A percentile compares a stretch with the other conserved stretches of the same genome.
Evolutionary conservation across 1,139 yeast species (phyloP).

Genomic region (Diutina siamensis): DNA sequence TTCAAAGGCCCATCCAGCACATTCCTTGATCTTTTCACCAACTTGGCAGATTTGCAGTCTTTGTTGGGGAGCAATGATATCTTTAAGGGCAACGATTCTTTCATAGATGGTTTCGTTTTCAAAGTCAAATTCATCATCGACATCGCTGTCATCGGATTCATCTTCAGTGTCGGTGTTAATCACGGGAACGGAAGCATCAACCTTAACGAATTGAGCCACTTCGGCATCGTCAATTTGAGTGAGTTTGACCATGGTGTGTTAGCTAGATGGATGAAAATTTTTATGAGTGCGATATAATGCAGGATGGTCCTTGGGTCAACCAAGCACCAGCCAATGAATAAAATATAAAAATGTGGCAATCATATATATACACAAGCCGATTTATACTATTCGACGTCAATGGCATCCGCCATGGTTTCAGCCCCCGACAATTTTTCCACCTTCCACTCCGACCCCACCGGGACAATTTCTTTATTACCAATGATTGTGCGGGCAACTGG

Average conservation of each 20-base stretch:
- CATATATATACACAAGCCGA: neutral
- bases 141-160: slow-evolving; percentile 39
- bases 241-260: slow-evolving; percentile 49
- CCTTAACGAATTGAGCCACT: slow-evolving; percentile 23
- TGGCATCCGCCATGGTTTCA: neutral
- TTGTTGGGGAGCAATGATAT: slow-evolving; percentile 82
- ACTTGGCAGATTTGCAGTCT: slow-evolving; percentile 39
- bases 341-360: no score
- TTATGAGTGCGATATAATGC: neutral
- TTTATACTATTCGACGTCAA: neutral
- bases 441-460: neutral
- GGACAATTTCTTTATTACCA: neutral
- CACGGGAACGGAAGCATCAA: slow-evolving; percentile 13
- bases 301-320: no score
- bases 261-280: slow-evolving; percentile 3
- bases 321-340: no score
- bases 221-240: slow-evolving; percentile 57
- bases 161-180: slow-evolving; percentile 35
- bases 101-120: slow-evolving; percentile 78
- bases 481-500: neutral
- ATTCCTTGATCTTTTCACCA: slow-evolving; percentile 22
- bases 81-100: slow-evolving; percentile 83
- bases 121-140: slow-evolving; percentile 40
- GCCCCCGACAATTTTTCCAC: neutral
- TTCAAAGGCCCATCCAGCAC: slow-evolving; percentile 34